Conservation (phyloP, 805 yeast genomes). For the Yueomyces sinensis region DNA sequence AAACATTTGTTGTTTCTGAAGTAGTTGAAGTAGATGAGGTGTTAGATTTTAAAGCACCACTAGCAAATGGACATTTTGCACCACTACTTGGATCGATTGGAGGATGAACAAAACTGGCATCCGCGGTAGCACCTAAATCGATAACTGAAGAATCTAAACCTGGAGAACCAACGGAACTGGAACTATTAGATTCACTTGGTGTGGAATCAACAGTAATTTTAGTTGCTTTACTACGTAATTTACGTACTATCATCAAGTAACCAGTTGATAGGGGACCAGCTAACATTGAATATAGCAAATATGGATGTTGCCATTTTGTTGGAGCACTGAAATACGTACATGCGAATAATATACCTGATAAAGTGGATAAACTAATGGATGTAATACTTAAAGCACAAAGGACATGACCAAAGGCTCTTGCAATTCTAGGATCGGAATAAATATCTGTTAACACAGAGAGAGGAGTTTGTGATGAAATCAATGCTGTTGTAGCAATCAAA, state of each 20-base stretch:
- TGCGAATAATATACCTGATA: constrained; percentile 38
- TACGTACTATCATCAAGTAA: constrained; percentile 3
- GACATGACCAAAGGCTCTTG: neutral
- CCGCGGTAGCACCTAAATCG: constrained; percentile 12
- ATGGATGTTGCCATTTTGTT: constrained; percentile 50
- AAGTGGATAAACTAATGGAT: constrained; percentile 27
- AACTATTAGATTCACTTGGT: neutral
- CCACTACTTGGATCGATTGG: constrained; percentile 1
- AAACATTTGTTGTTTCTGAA: constrained; percentile 1
- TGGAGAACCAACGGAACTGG: too few relatives aligned
- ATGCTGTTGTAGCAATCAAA: constrained; percentile 24
- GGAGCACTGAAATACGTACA: constrained; percentile 48
- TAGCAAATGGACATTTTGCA: constrained; percentile 9
- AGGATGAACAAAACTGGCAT: constrained; percentile 3
- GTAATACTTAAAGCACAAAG: constrained; percentile 7
- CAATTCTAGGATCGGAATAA: neutral
- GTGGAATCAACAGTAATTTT: neutral
- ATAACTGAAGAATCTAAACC: constrained; percentile 9
- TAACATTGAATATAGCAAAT: constrained; percentile 45
- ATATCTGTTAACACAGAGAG: constrained; percentile 11
- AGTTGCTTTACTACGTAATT: neutral
- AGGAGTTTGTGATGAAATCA: constrained; percentile 4
- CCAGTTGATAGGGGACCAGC: constrained; percentile 11
- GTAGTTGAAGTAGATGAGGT: constrained; percentile 1
- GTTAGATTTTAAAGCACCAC: neutral